These are phyloP conservation scores for Dorcoceras hygrometricum DNA, from an alignment of 257 asterid species.

Conservation along the genomic window DNA sequence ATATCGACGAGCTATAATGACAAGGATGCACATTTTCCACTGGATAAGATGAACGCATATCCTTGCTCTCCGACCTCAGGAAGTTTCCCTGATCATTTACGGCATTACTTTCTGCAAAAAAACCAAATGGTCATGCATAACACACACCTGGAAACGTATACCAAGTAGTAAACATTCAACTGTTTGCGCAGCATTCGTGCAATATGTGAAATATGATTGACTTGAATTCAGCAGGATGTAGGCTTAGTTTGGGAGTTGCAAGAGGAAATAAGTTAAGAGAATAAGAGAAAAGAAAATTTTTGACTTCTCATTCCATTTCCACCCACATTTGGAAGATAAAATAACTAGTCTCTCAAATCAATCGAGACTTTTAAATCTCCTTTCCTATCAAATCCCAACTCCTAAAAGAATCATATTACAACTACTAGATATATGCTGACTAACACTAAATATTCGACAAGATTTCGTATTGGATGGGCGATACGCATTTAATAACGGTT, in stretches of 20 bases:
- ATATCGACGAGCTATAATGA: constrained; percentile 75
- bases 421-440: neutral
- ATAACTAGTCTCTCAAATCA: no score
- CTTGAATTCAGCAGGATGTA: neutral
- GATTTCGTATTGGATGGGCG: neutral
- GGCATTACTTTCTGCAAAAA: constrained; percentile 29
- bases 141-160: neutral
- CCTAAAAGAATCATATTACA: neutral
- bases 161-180: neutral
- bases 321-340: no score
- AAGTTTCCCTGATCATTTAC: constrained; percentile 33
- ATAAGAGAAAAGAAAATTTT: no score
- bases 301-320: no score
- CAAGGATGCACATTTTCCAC: constrained; percentile 59
- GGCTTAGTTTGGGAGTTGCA: no score
- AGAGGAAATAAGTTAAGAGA: no score
- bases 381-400: no score
- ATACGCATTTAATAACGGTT: neutral
- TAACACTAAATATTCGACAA: neutral
- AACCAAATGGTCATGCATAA: neutral
- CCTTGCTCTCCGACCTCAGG: constrained; percentile 34
- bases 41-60: constrained; percentile 35
- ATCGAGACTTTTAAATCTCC: no score
- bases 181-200: neutral
- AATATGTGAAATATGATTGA: neutral